A percentile compares a stretch with the other conserved stretches of the same genome.
These are phyloP conservation scores for Aspergillus sp. DNA, from an alignment of 2,329 filamentous ascomycete species.

Conservation along the genomic window DNA sequence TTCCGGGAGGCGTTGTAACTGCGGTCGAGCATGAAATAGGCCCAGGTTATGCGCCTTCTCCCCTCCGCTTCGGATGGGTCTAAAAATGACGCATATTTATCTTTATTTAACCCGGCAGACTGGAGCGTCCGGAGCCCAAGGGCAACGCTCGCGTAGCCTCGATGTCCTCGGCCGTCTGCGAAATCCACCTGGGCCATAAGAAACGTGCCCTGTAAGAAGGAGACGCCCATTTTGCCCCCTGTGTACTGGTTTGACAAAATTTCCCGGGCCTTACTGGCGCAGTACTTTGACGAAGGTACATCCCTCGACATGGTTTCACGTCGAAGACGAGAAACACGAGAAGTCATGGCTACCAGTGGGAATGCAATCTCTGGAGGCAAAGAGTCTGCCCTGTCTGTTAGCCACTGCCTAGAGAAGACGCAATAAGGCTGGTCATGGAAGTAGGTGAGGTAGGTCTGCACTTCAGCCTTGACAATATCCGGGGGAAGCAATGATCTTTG, in stretches of 20 bases:
- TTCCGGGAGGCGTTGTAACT: constrained; percentile 16
- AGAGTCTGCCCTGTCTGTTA: constrained; percentile 5
- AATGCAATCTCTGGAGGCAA: constrained; percentile 13
- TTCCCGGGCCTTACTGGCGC: constrained; percentile 12
- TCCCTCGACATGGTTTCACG: constrained; percentile 1
- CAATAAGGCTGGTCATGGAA: constrained; percentile 20
- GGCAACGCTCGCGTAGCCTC: constrained; percentile 13
- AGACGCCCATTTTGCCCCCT: constrained; percentile 9
- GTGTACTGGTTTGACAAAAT: constrained; percentile 11
- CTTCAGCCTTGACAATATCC: constrained; percentile 10
- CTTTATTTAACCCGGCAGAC: constrained; percentile 12
- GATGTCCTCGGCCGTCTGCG: constrained; percentile 13
- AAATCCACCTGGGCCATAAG: constrained; percentile 17
- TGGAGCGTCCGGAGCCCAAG: constrained; percentile 15
- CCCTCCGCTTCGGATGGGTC: constrained; percentile 7
- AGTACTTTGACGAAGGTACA: constrained; percentile 3
- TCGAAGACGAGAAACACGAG: constrained; percentile 8
- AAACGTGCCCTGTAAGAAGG: constrained; percentile 16
- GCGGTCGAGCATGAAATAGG: constrained; percentile 19
- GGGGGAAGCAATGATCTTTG: constrained; percentile 1
- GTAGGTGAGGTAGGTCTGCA: constrained; percentile 12
- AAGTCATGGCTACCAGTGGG: constrained; percentile 15
- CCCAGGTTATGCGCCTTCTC: constrained; percentile 14
- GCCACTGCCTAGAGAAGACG: constrained; percentile 12
- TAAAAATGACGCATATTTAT: constrained; percentile 4